These are phyloP conservation scores for Fusarium burgessii DNA, from an alignment of 2,329 filamentous ascomycete species.

Conservation along the genomic window DNA sequence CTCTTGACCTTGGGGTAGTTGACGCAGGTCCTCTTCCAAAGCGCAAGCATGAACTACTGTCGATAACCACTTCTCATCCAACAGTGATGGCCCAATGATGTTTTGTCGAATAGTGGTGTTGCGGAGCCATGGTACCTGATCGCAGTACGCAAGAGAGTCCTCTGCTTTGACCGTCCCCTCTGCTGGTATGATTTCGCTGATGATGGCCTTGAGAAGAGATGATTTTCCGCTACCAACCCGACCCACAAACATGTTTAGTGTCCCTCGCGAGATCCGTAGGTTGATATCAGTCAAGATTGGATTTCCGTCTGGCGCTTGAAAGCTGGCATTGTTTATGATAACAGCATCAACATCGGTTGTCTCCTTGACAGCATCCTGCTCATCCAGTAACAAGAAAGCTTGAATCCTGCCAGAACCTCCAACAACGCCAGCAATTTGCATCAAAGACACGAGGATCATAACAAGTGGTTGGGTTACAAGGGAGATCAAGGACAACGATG, in stretches of 20 bases:
- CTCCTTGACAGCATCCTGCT: constrained; percentile 9
- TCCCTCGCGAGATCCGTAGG: constrained; percentile 33
- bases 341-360: not conserved
- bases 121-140: constrained; percentile 58
- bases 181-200: constrained; percentile 51
- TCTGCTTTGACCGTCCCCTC: constrained; percentile 46
- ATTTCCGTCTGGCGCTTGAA: constrained; percentile 29
- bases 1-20: constrained; percentile 49
- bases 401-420: constrained; percentile 52
- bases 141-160: constrained; percentile 55
- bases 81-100: constrained; percentile 50
- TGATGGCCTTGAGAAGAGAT: constrained; percentile 52
- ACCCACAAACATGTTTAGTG: constrained; percentile 55
- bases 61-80: constrained; percentile 48
- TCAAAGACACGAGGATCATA: constrained; percentile 50
- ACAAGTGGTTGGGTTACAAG: constrained; percentile 51
- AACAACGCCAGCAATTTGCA: constrained; percentile 50
- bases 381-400: constrained; percentile 47
- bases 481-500: constrained; percentile 52
- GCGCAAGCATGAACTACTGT: constrained; percentile 51
- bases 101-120: constrained; percentile 56
- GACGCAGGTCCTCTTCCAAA: constrained; percentile 51
- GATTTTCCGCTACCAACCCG: constrained; percentile 60
- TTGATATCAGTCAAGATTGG: constrained; percentile 44
- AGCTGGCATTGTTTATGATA: constrained; percentile 19